Evolutionary conservation across 1,284 basidiomycete species (phyloP).

Genomic region (Marasmius oreades): DNA sequence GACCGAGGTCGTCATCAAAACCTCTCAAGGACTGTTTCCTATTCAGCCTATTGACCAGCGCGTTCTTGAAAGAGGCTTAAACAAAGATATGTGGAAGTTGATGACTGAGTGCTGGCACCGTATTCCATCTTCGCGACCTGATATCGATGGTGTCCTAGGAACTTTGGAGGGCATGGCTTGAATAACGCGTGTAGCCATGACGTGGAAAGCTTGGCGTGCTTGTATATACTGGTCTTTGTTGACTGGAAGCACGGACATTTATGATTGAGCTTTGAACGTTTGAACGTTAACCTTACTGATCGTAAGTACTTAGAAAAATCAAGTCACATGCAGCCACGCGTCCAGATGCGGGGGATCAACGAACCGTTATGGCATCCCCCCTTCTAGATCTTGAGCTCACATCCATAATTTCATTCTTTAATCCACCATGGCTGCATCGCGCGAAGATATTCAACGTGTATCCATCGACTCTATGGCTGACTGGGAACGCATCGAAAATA

Average conservation of each 20-base stretch:
- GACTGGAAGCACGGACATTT: neutral
- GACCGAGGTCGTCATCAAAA: slow-evolving; percentile 16
- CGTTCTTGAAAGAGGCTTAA: slow-evolving; percentile 9
- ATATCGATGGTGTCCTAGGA: slow-evolving; percentile 6
- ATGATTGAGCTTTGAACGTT: too few species aligned
- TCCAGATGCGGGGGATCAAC: too few species aligned
- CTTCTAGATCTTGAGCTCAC: too few species aligned
- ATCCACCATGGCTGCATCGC: slow-evolving; percentile 15
- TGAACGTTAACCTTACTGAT: too few species aligned
- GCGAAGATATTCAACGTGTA: slow-evolving; percentile 62
- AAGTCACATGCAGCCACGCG: too few species aligned
- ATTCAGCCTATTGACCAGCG: slow-evolving; percentile 6
- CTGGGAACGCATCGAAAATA: slow-evolving; percentile 55
- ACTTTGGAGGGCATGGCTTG: slow-evolving; percentile 4
- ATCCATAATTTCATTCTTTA: too few species aligned
- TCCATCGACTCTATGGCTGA: slow-evolving; percentile 60
- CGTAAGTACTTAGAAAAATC: too few species aligned
- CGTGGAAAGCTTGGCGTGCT: too few species aligned
- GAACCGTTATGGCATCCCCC: too few species aligned
- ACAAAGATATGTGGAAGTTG: slow-evolving; percentile 9
- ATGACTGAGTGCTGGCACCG: slow-evolving; percentile 12
- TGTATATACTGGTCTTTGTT: too few species aligned
- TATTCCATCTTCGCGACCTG: slow-evolving; percentile 3
- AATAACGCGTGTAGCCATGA: too few species aligned
- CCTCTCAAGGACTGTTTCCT: slow-evolving; percentile 11